Base-by-base conservation (phyloP, 306 rosid species). In the Datisca glomerata region DNA sequence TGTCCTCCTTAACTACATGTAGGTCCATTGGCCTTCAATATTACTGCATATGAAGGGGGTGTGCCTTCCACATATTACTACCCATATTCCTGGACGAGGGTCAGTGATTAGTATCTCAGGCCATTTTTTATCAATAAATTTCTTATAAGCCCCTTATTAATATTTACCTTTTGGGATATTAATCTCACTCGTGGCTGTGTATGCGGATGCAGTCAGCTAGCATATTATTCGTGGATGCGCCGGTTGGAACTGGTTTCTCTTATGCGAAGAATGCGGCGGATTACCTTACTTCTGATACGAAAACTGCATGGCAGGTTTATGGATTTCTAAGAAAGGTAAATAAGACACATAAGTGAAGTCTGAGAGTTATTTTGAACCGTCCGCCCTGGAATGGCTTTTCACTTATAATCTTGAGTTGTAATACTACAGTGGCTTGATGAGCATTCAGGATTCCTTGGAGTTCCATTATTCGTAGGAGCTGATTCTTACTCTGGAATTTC, bases 181-280 rank as follows among this genome's bases (percentile, higher is more conserved):
- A n/a, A n/a, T n/a, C n/a, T n/a, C n/a, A n/a, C n/a, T n/a, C n/a
- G n/a, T n/a, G n/a, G n/a, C n/a, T n/a, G n/a, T n/a, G n/a, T n/a
- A n/a, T n/a, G n/a, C n/a, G n/a, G n/a, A n/a, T n/a, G n/a, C n/a
- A n/a, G n/a, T n/a, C n/a, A n/a, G n/a, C n/a, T n/a, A 56, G 37
- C 47, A 56, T 45, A 5, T 12, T 56, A 48, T 56, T 18, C 45
- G 46, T 56, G n/a, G 54, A 56, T 28, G 62, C 54, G 20, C 62
- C 62, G 21, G 46, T 45, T 46, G 62, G 54, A 12, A 24, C 62
- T 18, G 62, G 62, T 18, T 56, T 56, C 62, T 56, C 62, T 12
- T 56, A 46, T 27, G 40, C 33, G 7, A 57, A 51, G 24, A 13
- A 15, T 31, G 19, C 49, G 15, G 47, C n/a, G 2, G 64, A 10